Evolutionary conservation across 2,329 filamentous ascomycete genomes (phyloP), one percentile per base, ranked within the genome.

Genomic region (Pseudogymnoascus pannorum): DNA sequence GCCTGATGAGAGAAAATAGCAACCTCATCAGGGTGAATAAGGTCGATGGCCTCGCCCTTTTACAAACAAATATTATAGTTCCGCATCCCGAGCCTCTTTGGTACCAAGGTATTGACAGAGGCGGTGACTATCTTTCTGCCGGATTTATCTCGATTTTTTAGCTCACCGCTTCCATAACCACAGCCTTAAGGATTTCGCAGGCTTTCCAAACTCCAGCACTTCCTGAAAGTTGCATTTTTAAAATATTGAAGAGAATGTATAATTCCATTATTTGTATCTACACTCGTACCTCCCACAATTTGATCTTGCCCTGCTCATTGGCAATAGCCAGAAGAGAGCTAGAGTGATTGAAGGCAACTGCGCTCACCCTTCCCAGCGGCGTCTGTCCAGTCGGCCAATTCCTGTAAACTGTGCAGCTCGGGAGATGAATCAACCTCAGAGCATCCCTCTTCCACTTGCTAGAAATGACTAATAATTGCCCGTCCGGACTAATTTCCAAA

Each of bases 361-460:
- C 80, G 2, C 90, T 89, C 66, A 97, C 86, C 63, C 91, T 82
- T 0, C 94, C 94, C 64, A 99, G 75, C 0, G 92, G 92, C 61
- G 94, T 99, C 72, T 89, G 87, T 65, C 86, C 84, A 60, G 93
- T 99, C 22, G 94, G 94, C 94, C 94, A 99, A 75, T 99, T 99
- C 70, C 87, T 86, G 80, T 94, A 99, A 18, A 97, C 91, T 1
- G 92, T 96, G 74, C 92, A 96, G 67, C 85, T 92, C 0, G 93
- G 92, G 67, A 99, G 77, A 74, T 99, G 94, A 31, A 93, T 91
- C 66, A 99, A 77, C 70, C 89, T 82, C 73, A 99, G 76, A 0
- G 92, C 91, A 75, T 97, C 92, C 72, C 88, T 88, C 81, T 96
- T 96, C 81, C 89, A 89, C 64, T 84, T 84, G 75, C 90, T 95